A percentile compares a stretch with the other conserved stretches of the same genome.
Evolutionary conservation across 176 grass and related monocot species (phyloP).

Genomic region (Rhipidocladum racemiflorum): DNA sequence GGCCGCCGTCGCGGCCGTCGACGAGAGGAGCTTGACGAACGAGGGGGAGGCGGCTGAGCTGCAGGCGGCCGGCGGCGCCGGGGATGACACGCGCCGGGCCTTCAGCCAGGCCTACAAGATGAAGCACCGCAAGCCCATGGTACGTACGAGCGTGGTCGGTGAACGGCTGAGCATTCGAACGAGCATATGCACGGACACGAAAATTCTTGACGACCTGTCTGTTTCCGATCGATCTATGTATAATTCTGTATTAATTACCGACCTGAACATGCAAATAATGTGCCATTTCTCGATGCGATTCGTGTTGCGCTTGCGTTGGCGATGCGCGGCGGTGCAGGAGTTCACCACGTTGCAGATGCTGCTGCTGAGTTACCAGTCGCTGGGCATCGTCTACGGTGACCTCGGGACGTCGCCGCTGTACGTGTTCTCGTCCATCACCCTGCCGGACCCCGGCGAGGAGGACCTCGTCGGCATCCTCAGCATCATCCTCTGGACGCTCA

Average conservation of each 20-base stretch:
- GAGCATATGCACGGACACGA: no score
- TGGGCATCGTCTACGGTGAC: slow-evolving; percentile 77
- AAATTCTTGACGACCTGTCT: background rate
- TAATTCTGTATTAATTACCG: no score
- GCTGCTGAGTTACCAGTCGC: slow-evolving; percentile 64
- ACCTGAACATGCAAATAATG: background rate
- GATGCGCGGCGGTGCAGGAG: slow-evolving; percentile 20
- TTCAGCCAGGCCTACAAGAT: slow-evolving; percentile 50
- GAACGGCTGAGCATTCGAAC: no score
- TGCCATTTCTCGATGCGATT: background rate
- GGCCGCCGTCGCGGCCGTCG: slow-evolving; percentile 34
- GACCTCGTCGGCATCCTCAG: slow-evolving; percentile 69
- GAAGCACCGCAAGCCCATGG: slow-evolving; percentile 42
- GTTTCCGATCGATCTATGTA: background rate
- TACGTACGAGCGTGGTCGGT: background rate
- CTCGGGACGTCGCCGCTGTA: slow-evolving; percentile 78
- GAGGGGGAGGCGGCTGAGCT: background rate
- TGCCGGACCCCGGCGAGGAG: slow-evolving; percentile 31
- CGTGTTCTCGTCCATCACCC: slow-evolving; percentile 63
- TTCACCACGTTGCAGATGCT: slow-evolving; percentile 44
- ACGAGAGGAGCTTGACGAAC: slow-evolving; percentile 20
- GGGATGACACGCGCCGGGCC: background rate
- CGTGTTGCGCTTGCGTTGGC: background rate
- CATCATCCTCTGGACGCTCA: slow-evolving; percentile 78
- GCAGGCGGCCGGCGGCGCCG: background rate